These are phyloP conservation scores for Leccinellum luteum DNA, from an alignment of 768 basidiomycete species.

Conservation along the genomic window DNA sequence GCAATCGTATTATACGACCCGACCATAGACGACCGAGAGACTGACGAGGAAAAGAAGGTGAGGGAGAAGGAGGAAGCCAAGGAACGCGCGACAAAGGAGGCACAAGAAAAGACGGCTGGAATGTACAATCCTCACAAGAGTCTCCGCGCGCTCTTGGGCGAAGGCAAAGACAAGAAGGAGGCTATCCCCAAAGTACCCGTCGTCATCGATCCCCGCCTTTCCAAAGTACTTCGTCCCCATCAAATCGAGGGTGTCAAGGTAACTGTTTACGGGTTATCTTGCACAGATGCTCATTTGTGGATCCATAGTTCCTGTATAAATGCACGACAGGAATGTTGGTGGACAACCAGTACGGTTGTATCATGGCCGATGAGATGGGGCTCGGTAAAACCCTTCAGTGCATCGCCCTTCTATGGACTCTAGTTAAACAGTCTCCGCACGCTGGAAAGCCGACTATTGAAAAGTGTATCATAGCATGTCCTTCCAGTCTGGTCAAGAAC, in stretches of 20 bases:
- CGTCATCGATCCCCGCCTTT: slow-evolving; percentile 88
- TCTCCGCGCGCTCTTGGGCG: slow-evolving; percentile 72
- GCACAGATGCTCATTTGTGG: slow-evolving; percentile 1
- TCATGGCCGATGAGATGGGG: slow-evolving; percentile 99
- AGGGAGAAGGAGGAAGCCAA: slow-evolving; percentile 72
- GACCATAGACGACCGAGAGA: slow-evolving; percentile 89
- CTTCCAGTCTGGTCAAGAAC: slow-evolving; percentile 94
- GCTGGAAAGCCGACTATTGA: slow-evolving; percentile 86
- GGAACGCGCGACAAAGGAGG: slow-evolving; percentile 59
- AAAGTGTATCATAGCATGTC: slow-evolving; percentile 97
- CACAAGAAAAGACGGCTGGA: slow-evolving; percentile 65
- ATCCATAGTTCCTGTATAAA: slow-evolving; percentile 82
- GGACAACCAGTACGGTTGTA: slow-evolving; percentile 90
- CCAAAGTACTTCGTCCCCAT: slow-evolving; percentile 91
- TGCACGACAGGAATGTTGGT: slow-evolving; percentile 93
- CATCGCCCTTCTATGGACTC: slow-evolving; percentile 92
- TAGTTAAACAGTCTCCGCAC: slow-evolving; percentile 92
- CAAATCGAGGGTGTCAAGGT: slow-evolving; percentile 98
- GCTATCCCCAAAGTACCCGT: slow-evolving; percentile 83
- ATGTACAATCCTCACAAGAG: slow-evolving; percentile 92
- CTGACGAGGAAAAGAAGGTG: slow-evolving; percentile 78
- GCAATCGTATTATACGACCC: slow-evolving; percentile 98
- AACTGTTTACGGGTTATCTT: slow-evolving; percentile 15
- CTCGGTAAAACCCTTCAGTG: slow-evolving; percentile 96
- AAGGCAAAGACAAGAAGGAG: slow-evolving; percentile 64